phyloP scores from a whole-genome alignment of 2,329 filamentous ascomycete genomes.

The Pochonia chlamydosporia region DNA sequence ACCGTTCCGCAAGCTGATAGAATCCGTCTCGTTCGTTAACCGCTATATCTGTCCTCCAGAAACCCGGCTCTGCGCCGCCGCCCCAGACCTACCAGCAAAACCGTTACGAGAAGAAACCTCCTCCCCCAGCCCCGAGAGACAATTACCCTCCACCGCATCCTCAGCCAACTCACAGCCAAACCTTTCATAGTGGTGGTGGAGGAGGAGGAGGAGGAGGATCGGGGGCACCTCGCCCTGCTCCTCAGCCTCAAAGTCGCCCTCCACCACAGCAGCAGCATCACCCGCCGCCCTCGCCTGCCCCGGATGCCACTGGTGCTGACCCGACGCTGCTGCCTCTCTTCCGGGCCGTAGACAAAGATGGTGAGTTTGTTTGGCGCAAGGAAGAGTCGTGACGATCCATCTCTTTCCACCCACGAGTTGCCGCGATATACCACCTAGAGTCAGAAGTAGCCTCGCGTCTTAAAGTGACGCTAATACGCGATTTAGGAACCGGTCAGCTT shows the following conservation, averaged over 20 bases:
- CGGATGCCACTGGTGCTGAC: constrained; percentile 50
- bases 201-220: neutral
- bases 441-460: neutral
- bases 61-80: constrained; percentile 25
- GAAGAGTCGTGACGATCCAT: too few species aligned
- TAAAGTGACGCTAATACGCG: neutral
- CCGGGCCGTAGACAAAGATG: constrained; percentile 81
- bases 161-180: constrained; percentile 6
- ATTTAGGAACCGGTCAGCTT: constrained; percentile 69
- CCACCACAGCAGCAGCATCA: constrained; percentile 40
- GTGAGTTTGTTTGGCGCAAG: too few species aligned
- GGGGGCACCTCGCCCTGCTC: constrained; percentile 27
- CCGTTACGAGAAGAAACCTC: constrained; percentile 45
- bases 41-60: constrained; percentile 24
- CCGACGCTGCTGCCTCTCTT: constrained; percentile 80
- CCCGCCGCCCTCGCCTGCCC: constrained; percentile 60
- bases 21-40: neutral
- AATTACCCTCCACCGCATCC: constrained; percentile 1
- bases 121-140: constrained; percentile 22
- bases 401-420: too few species aligned
- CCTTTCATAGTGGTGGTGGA: neutral
- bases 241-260: constrained; percentile 19
- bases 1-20: neutral
- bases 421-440: too few species aligned
- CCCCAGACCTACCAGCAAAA: constrained; percentile 18